Evolutionary conservation across 1,284 basidiomycete species (phyloP).

Genomic region (Ceratorhiza oryzae-sativae): DNA sequence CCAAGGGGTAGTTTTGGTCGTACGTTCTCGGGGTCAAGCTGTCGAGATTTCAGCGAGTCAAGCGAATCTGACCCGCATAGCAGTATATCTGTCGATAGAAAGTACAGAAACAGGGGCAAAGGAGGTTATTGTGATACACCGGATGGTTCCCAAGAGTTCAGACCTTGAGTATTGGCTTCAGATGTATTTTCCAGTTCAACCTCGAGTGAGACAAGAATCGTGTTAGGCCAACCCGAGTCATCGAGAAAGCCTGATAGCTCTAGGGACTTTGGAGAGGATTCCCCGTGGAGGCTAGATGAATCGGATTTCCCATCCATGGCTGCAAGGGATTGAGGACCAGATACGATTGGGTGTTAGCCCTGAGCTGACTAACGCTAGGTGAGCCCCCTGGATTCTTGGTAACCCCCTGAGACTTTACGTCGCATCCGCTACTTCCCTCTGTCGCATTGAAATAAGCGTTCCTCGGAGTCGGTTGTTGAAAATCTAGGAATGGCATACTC

Average conservation of each 20-base stretch:
- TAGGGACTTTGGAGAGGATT: background rate
- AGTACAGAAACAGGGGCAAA: background rate
- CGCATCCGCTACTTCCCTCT: too few species aligned
- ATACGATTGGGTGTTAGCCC: background rate
- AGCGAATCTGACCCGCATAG: background rate
- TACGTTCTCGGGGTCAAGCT: slow-evolving; percentile 13
- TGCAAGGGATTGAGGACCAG: background rate
- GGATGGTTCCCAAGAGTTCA: background rate
- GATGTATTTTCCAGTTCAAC: background rate
- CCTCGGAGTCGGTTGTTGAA: too few species aligned
- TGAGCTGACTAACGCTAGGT: background rate
- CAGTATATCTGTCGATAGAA: slow-evolving; percentile 3
- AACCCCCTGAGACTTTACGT: background rate
- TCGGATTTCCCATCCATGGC: background rate
- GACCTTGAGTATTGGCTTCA: slow-evolving; percentile 33
- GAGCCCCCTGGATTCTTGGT: background rate
- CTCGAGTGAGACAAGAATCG: background rate
- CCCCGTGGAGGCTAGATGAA: background rate
- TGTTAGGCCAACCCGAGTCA: slow-evolving; percentile 1
- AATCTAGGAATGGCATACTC: too few species aligned
- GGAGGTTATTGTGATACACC: background rate
- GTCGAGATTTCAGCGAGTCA: background rate
- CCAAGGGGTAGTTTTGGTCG: slow-evolving; percentile 9
- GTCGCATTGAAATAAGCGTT: too few species aligned
- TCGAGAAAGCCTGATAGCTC: background rate